Evolutionary conservation across 352 stramenopile species (phyloP).

Genomic region (Phytophthora cryptogea): DNA sequence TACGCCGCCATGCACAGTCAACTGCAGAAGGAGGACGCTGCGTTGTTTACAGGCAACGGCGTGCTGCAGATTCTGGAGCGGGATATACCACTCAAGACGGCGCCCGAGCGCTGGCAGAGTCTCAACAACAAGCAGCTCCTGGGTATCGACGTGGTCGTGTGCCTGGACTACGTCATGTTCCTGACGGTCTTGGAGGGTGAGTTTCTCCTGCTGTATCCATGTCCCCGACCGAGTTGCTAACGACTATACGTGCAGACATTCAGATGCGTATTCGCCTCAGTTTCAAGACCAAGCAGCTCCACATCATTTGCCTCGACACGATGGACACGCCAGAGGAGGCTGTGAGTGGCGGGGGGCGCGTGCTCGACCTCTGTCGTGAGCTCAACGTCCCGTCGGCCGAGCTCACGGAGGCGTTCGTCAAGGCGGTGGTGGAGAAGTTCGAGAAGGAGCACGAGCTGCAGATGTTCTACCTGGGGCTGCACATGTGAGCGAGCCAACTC

Average conservation of each 20-base stretch:
- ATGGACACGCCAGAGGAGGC: conserved; percentile 78
- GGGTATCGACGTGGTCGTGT: conserved; percentile 76
- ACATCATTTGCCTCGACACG: conserved; percentile 83
- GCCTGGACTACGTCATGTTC: conserved; percentile 84
- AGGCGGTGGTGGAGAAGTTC: conserved; percentile 46
- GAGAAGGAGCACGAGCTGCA: conserved; percentile 45
- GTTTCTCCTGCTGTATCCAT: conserved; percentile 20
- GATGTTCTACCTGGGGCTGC: conserved; percentile 57
- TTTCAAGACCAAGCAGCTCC: conserved; percentile 57
- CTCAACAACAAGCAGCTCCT: conserved; percentile 63
- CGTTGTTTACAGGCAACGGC: conserved; percentile 62
- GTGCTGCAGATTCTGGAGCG: conserved; percentile 75
- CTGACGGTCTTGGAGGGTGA: conserved; percentile 70
- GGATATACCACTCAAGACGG: conserved; percentile 70
- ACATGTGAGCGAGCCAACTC: conserved; percentile 30
- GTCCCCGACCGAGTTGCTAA: conserved; percentile 3
- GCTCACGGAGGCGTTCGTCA: conserved; percentile 51
- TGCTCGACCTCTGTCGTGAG: conserved; percentile 58
- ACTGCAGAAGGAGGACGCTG: conserved; percentile 56
- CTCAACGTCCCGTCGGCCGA: conserved; percentile 36
- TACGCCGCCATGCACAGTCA: conserved; percentile 66
- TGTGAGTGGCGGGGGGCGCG: conserved; percentile 43
- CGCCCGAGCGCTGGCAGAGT: conserved; percentile 79
- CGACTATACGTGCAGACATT: conserved; percentile 38
- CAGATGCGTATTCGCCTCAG: conserved; percentile 52